These are phyloP conservation scores for Talaromyces sp. DNA, from an alignment of 2,329 filamentous ascomycete species.

Conservation along the genomic window DNA sequence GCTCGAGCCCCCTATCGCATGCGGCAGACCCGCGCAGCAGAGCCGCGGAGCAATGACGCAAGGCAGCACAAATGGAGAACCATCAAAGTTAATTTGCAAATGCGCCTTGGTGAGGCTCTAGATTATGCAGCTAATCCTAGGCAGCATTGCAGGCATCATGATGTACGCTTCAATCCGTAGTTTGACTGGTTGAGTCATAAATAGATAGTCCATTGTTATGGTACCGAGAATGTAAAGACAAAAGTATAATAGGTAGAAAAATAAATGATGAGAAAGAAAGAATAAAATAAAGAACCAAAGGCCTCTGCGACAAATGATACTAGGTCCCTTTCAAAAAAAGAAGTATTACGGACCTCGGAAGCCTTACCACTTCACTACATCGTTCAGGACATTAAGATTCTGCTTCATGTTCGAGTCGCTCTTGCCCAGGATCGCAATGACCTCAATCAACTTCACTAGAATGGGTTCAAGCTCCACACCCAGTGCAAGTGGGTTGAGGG, in stretches of 20 bases:
- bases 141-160: too few species aligned
- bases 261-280: too few species aligned
- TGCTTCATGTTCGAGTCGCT: conserved; percentile 22
- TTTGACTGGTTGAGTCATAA: neutral
- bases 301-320: too few species aligned
- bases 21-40: conserved; percentile 7
- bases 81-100: conserved; percentile 8
- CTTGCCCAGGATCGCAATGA: conserved; percentile 16
- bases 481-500: conserved; percentile 26
- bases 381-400: conserved; percentile 14
- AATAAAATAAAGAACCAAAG: too few species aligned
- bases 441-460: conserved; percentile 23
- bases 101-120: neutral
- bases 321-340: too few species aligned
- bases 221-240: too few species aligned
- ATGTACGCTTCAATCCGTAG: too few species aligned
- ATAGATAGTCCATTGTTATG: neutral
- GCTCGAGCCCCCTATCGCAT: conserved; percentile 2
- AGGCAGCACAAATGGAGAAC: conserved; percentile 15
- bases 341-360: too few species aligned
- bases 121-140: neutral
- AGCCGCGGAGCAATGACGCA: conserved; percentile 24
- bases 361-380: conserved; percentile 17
- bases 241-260: too few species aligned
- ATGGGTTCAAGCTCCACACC: conserved; percentile 27